Evolutionary conservation across 208 protist species (phyloP).

Genomic region (Leishmania arabica): DNA sequence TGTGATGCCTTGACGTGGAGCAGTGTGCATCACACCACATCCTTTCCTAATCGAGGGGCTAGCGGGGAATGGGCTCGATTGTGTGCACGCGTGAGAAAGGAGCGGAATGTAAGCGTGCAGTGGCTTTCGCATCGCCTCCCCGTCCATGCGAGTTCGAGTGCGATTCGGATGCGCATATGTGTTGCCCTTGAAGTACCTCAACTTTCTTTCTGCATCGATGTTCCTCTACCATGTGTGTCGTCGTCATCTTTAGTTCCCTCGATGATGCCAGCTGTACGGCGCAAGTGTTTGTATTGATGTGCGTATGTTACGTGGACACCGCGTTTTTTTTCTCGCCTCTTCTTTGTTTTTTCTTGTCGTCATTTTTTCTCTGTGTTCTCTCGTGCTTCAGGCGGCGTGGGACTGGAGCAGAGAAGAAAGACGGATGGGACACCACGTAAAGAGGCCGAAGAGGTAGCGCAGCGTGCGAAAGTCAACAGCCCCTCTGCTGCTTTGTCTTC

Average conservation of each 20-base stretch:
- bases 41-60: not conserved
- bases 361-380: not conserved
- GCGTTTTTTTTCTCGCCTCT: not conserved
- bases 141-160: not conserved
- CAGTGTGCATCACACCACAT: not conserved
- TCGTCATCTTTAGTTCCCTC: not conserved
- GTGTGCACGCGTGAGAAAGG: not conserved
- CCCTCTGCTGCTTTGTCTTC: not conserved
- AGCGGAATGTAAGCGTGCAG: not conserved
- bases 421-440: not conserved
- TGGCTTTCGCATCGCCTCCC: too few species aligned
- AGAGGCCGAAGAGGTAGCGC: not conserved
- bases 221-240: not conserved
- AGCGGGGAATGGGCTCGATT: not conserved
- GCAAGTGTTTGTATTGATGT: not conserved
- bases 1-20: not conserved
- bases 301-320: not conserved
- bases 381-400: not conserved
- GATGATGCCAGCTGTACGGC: not conserved
- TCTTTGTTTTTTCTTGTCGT: constrained; percentile 7
- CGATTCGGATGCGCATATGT: not conserved
- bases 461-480: not conserved
- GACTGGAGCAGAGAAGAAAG: too few species aligned
- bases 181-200: not conserved
- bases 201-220: not conserved